Evolutionary conservation across 176 grass and related monocot genomes (phyloP), one percentile per base, ranked within the genome.

Genomic region (Musa schizocarpa): DNA sequence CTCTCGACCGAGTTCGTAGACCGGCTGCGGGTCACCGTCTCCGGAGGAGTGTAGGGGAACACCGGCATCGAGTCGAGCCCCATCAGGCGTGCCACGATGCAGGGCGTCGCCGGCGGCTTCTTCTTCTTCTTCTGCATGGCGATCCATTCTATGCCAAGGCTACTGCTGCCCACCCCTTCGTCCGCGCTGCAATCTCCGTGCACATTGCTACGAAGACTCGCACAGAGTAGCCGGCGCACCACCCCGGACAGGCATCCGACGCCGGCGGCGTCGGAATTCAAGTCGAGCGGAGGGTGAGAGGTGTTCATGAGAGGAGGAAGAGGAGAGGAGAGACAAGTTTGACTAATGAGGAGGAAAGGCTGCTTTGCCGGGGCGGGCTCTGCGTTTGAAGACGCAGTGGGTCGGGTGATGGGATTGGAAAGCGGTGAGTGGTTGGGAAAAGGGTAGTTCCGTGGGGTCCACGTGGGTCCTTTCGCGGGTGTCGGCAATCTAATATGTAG

Each of bases 51-150:
- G 50, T 11, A 68, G 7, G 67, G 14, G 64, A 49, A 1, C 53
- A 66, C 20, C 17, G 88, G 91, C 91, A 99, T 89, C 7, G 88
- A 75, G 77, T 95, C 88, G 23, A 99, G 76, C 48, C 96, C 96
- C 96, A 99, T 99, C 12, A 99, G 69, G 34, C 96, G 81, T 2
- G 91, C 96, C 80, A 99, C 96, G n/a, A 99, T 79, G 82, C 59
- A 73, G 73, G 96, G 96, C 63, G 82, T 89, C 74, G 59, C 52
- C 10, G 54, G 14, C 2, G 22, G 12, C 58, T 53, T 53, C 54
- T 34, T 2, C 66, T 80, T 72, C 21, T 23, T n/a, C 23, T 43
- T 43, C 34, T 43, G 22, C 80, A 71, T 55, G n/a, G n/a, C 27
- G 77, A 66, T 43, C 34, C 34, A 43, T 43, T 43, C 34, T 43